Conservation (phyloP, 352 stramenopile genomes). For the Vaucheria bursata region DNA sequence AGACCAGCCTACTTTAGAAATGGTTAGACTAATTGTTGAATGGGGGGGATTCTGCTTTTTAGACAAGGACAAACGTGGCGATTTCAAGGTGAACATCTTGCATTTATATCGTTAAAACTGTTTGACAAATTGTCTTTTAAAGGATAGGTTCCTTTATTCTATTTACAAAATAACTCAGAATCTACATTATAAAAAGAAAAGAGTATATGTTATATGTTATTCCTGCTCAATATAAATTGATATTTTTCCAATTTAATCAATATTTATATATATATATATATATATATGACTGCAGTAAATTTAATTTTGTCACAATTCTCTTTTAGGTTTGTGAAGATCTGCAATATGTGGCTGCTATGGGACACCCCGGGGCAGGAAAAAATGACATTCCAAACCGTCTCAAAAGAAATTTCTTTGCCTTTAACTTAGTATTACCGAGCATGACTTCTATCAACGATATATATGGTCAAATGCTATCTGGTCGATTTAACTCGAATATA, state of each 20-base stretch:
- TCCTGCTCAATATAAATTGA: too few species aligned
- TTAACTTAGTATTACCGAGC: slow-evolving; percentile 92
- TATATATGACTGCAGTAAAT: too few species aligned
- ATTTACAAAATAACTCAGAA: too few species aligned
- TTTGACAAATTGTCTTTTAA: not conserved
- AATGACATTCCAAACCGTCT: slow-evolving; percentile 98
- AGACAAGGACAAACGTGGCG: slow-evolving; percentile 91
- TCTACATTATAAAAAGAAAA: not conserved
- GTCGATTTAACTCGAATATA: slow-evolving; percentile 71
- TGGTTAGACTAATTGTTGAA: slow-evolving; percentile 93
- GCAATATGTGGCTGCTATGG: slow-evolving; percentile 94
- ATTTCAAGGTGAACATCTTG: slow-evolving; percentile 77
- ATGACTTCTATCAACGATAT: slow-evolving; percentile 98
- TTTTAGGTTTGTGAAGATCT: slow-evolving; percentile 80
- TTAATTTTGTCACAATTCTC: too few species aligned
- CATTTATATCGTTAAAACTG: not conserved
- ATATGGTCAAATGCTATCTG: slow-evolving; percentile 94
- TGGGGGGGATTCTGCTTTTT: slow-evolving; percentile 93
- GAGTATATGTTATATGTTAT: too few species aligned
- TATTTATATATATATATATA: not conserved
- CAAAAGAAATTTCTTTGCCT: slow-evolving; percentile 98
- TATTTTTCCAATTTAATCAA: too few species aligned
- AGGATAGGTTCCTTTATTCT: not conserved
- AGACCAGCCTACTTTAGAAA: slow-evolving; percentile 93
- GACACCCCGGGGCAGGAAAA: slow-evolving; percentile 85